Base-by-base conservation (phyloP, 495 filamentous ascomycete genomes). In the Neurospora sublineolata region DNA sequence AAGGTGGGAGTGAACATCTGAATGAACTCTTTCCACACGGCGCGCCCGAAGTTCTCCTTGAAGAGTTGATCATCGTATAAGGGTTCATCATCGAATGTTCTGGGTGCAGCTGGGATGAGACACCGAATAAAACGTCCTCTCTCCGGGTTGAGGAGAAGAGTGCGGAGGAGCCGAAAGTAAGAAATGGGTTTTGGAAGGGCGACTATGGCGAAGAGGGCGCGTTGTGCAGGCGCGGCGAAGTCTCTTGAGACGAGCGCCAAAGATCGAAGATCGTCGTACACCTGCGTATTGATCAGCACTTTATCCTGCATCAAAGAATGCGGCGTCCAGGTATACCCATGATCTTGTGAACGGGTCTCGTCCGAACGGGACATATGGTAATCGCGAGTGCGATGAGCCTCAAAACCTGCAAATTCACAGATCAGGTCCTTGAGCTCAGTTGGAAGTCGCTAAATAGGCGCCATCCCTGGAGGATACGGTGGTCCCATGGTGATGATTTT, bases 21-120 rank as follows among this genome's bases (percentile, higher is more conserved):
- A 8, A 20, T 1, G 18, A n/a, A 9, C 7, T n/a, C 2, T 44
- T 10, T 20, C 41, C 41, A n/a, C n/a, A n/a, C n/a, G n/a, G n/a
- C n/a, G n/a, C n/a, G n/a, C n/a, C n/a, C 2, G 6, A 42, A 8
- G 3, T 0, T 0, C 41, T n/a, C 41, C 18, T 0, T 7, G 7
- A 8, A 8, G 16, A n/a, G 2, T 3, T 18, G 5, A n/a, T n/a
- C n/a, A n/a, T n/a, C n/a, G n/a, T n/a, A n/a, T n/a, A n/a, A n/a
- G n/a, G n/a, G n/a, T n/a, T n/a, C n/a, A 42, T 42, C 3, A 42
- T 42, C 1, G 40, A 42, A 8, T 42, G 6, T 3, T 8, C 2
- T 0, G 16, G 16, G 16, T 18, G 16, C 0, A 42, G 1, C 18
- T 42, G 8, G 18, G 41, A 20, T 20, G 18, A 44, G 41, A 20